Percentiles rank a stretch among this genome's conserved stretches.
Conservation (phyloP, 805 yeast genomes). For the Candida maesae region DNA sequence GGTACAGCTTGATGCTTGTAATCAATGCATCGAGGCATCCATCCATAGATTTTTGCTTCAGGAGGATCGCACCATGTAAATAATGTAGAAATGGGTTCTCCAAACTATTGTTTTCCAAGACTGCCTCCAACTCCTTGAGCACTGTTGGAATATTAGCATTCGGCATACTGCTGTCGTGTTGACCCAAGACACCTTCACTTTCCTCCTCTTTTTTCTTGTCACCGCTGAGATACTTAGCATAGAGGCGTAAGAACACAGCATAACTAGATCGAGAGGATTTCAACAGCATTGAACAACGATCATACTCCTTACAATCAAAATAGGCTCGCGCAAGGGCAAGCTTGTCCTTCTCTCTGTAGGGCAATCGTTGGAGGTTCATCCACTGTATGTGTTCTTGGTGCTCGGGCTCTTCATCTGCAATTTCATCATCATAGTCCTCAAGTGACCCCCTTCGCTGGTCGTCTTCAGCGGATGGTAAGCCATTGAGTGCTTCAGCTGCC, state of each 20-base stretch:
- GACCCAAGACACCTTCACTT: constrained; percentile 58
- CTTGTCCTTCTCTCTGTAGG: constrained; percentile 37
- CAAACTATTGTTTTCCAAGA: constrained; percentile 21
- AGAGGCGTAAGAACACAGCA: constrained; percentile 59
- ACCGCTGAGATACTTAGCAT: constrained; percentile 68
- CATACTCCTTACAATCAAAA: constrained; percentile 82
- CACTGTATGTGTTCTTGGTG: not conserved
- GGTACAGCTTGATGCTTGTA: constrained; percentile 61
- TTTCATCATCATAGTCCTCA: constrained; percentile 18
- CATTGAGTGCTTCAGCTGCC: constrained; percentile 78
- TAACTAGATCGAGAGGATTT: constrained; percentile 47
- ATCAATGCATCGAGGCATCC: constrained; percentile 60
- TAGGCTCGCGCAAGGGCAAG: constrained; percentile 64
- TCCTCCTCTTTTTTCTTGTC: constrained; percentile 74
- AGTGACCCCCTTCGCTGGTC: not conserved
- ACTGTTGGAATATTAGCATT: constrained; percentile 33
- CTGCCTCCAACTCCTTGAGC: constrained; percentile 41
- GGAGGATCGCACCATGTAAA: constrained; percentile 62
- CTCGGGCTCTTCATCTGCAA: constrained; percentile 18
- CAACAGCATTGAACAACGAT: constrained; percentile 63
- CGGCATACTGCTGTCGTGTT: constrained; percentile 30
- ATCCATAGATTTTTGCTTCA: constrained; percentile 56
- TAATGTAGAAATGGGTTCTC: constrained; percentile 61
- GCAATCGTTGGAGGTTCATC: constrained; percentile 1
- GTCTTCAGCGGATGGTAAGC: constrained; percentile 32